Conservation (phyloP, 768 basidiomycete genomes). For the Amyloporia xantha region DNA sequence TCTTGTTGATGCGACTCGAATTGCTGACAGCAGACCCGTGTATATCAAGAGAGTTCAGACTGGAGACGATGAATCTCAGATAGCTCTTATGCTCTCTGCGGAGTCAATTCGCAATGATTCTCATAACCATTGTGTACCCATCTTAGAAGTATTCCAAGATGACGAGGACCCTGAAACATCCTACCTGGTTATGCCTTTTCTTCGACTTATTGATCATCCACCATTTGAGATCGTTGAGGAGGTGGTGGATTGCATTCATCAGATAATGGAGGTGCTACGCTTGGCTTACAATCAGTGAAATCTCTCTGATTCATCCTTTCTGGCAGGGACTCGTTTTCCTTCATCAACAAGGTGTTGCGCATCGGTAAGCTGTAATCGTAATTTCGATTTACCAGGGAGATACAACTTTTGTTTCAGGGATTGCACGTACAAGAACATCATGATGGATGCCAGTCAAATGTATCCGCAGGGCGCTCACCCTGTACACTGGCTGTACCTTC, state of each 20-base stretch:
- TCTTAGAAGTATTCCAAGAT: constrained; percentile 16
- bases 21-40: constrained; percentile 13
- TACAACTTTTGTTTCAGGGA: constrained; percentile 9
- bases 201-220: constrained; percentile 13
- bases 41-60: constrained; percentile 23
- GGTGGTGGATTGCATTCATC: constrained; percentile 14
- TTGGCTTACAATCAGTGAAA: background rate
- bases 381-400: background rate
- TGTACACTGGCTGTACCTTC: background rate
- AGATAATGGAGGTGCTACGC: constrained; percentile 16
- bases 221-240: constrained; percentile 13
- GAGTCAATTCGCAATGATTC: constrained; percentile 6
- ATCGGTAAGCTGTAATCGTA: constrained; percentile 12
- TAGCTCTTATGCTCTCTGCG: constrained; percentile 10
- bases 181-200: constrained; percentile 19
- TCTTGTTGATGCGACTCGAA: constrained; percentile 23
- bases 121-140: constrained; percentile 19
- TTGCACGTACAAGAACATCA: constrained; percentile 14
- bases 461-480: constrained; percentile 20
- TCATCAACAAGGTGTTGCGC: constrained; percentile 16
- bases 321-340: constrained; percentile 17
- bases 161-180: constrained; percentile 1
- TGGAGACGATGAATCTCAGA: constrained; percentile 7
- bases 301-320: background rate
- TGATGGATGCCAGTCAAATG: constrained; percentile 18